Conservation (phyloP, 1,139 yeast species). For the Pichia sp. region DNA sequence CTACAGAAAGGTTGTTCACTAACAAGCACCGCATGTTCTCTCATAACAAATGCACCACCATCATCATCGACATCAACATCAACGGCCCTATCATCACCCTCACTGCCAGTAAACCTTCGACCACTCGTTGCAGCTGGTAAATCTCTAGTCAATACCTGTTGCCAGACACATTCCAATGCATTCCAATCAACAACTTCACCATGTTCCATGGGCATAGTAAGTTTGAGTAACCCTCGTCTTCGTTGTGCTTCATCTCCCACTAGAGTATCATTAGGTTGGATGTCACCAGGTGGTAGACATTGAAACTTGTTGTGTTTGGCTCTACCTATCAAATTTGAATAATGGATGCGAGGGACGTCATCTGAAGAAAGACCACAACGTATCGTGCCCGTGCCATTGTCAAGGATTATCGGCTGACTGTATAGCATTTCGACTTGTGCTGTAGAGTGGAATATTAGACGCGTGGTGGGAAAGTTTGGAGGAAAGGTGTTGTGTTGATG, state of each 20-base stretch:
- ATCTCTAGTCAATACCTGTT: constrained; percentile 20
- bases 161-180: constrained; percentile 54
- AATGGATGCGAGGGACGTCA: constrained; percentile 57
- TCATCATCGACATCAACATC: no score
- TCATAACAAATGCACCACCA: constrained; percentile 17
- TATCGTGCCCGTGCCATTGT: constrained; percentile 85
- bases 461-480: no score
- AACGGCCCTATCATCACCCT: constrained; percentile 6
- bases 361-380: constrained; percentile 95
- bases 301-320: constrained; percentile 71
- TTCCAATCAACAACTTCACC: constrained; percentile 84
- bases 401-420: constrained; percentile 88
- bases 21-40: constrained; percentile 83
- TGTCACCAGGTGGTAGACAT: constrained; percentile 79
- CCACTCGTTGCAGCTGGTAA: no score
- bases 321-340: constrained; percentile 57
- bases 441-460: background rate
- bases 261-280: constrained; percentile 51
- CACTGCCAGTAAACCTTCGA: no score
- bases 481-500: no score
- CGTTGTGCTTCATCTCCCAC: constrained; percentile 72
- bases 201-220: constrained; percentile 69
- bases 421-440: constrained; percentile 12
- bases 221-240: constrained; percentile 63
- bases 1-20: constrained; percentile 93